These are phyloP conservation scores for Neonectria sp. DNA, from an alignment of 2,329 filamentous ascomycete genomes.

Conservation along the genomic window DNA sequence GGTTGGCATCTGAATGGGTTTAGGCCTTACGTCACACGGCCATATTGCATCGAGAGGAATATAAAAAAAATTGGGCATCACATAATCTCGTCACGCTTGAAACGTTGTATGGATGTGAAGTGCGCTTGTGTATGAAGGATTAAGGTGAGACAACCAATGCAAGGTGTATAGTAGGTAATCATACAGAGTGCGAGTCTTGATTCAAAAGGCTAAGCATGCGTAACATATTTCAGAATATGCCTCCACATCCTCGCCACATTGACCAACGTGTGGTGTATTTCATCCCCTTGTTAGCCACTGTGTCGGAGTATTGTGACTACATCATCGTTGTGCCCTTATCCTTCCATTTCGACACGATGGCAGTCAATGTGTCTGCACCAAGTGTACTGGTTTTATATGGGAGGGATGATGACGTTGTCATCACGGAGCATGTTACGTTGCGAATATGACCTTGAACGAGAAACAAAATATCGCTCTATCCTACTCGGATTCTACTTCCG, in stretches of 20 bases:
- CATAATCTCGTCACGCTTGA: slow-evolving; percentile 36
- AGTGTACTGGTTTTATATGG: too few relatives aligned
- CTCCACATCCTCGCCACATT: too few relatives aligned
- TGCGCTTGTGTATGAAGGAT: background rate
- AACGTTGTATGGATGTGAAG: background rate
- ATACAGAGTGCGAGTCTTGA: background rate
- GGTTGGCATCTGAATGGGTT: slow-evolving; percentile 62
- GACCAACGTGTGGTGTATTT: too few relatives aligned
- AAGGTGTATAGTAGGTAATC: background rate
- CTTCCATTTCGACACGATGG: too few relatives aligned
- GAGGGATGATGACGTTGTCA: background rate
- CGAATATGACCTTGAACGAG: background rate
- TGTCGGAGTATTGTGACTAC: too few relatives aligned
- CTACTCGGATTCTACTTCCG: slow-evolving; percentile 52
- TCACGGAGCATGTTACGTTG: background rate
- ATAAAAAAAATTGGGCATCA: slow-evolving; percentile 57
- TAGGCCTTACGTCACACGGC: slow-evolving; percentile 52
- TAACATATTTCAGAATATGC: too few relatives aligned
- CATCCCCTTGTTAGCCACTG: too few relatives aligned
- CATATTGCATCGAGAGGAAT: slow-evolving; percentile 57
- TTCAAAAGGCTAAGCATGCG: too few relatives aligned
- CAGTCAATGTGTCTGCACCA: background rate
- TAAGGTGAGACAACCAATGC: background rate
- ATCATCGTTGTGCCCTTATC: too few relatives aligned
- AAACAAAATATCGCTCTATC: background rate